These are phyloP conservation scores for Phenoliferia sp. DNA, from an alignment of 1,284 basidiomycete genomes.

Conservation along the genomic window DNA sequence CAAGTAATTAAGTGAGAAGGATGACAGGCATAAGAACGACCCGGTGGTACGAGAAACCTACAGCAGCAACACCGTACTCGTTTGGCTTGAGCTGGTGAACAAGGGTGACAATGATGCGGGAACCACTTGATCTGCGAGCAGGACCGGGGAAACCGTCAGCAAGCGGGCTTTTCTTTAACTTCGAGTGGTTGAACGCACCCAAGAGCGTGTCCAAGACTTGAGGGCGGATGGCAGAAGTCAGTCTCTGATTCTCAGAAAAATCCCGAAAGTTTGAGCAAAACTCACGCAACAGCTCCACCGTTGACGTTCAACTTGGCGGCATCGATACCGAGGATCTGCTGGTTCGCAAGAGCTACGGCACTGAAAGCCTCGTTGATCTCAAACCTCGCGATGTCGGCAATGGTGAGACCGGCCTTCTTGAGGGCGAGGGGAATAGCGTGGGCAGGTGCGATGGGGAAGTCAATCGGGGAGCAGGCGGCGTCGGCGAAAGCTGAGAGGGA, in stretches of 20 bases:
- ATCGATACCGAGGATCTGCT: conserved; percentile 49
- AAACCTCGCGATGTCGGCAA: conserved; percentile 83
- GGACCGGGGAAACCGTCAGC: conserved; percentile 11
- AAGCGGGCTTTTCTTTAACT: background rate
- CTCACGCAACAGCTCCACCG: conserved; percentile 52
- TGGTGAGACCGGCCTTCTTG: conserved; percentile 73
- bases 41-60: too few species aligned
- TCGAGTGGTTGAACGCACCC: conserved; percentile 4
- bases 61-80: conserved; percentile 88
- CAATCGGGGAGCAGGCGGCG: conserved; percentile 90
- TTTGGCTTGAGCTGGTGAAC: conserved; percentile 89
- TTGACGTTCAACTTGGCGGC: conserved; percentile 86
- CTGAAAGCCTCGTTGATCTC: conserved; percentile 77
- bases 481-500: conserved; percentile 77
- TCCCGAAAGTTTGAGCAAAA: conserved; percentile 18
- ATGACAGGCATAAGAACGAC: background rate
- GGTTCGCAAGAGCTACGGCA: conserved; percentile 45
- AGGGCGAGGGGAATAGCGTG: conserved; percentile 85
- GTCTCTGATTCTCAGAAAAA: background rate
- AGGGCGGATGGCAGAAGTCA: conserved; percentile 16
- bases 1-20: background rate
- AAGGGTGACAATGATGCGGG: conserved; percentile 91
- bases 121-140: conserved; percentile 84
- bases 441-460: conserved; percentile 94
- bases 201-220: conserved; percentile 70